phyloP scores from a whole-genome alignment of 2,329 filamentous ascomycete species.

The Talaromyces rugulosus region DNA sequence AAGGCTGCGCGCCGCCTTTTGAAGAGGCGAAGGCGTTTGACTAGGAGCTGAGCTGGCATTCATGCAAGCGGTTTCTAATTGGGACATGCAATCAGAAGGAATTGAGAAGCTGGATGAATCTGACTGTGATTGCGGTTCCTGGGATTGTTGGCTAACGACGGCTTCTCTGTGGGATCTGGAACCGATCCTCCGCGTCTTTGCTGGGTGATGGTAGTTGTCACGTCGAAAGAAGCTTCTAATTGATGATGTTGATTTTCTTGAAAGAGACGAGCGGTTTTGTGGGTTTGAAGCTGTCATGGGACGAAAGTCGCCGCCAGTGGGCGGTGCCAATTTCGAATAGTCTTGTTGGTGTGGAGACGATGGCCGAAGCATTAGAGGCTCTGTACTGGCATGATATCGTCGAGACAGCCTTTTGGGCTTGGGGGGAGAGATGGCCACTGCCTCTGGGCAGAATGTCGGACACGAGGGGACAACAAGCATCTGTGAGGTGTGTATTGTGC shows the following conservation, averaged over 20 bases:
- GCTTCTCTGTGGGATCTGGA: not conserved
- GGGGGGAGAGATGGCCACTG: not conserved
- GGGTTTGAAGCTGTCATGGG: slow-evolving; percentile 10
- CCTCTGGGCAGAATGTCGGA: slow-evolving; percentile 10
- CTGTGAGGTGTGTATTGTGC: slow-evolving; percentile 7
- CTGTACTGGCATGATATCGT: not conserved
- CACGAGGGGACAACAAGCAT: slow-evolving; percentile 9
- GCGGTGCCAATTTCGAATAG: not conserved
- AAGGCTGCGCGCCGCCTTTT: slow-evolving; percentile 20
- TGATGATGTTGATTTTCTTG: slow-evolving; percentile 3
- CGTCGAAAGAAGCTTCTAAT: slow-evolving; percentile 21
- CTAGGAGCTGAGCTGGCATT: slow-evolving; percentile 10
- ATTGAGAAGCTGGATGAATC: not conserved
- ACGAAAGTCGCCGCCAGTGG: slow-evolving; percentile 9
- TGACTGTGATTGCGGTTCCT: not conserved
- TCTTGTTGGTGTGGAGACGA: slow-evolving; percentile 12
- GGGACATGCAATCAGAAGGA: not conserved
- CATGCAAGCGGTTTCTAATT: not conserved
- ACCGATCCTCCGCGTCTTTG: slow-evolving; percentile 15
- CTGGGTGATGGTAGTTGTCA: slow-evolving; percentile 30
- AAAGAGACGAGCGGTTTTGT: not conserved
- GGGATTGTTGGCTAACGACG: not conserved
- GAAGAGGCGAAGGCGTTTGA: slow-evolving; percentile 14
- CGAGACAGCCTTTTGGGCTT: slow-evolving; percentile 1
- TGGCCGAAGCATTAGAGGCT: slow-evolving; percentile 16